phyloP scores from a whole-genome alignment of 2,329 filamentous ascomycete species.

The Plenodomus lindquistii region DNA sequence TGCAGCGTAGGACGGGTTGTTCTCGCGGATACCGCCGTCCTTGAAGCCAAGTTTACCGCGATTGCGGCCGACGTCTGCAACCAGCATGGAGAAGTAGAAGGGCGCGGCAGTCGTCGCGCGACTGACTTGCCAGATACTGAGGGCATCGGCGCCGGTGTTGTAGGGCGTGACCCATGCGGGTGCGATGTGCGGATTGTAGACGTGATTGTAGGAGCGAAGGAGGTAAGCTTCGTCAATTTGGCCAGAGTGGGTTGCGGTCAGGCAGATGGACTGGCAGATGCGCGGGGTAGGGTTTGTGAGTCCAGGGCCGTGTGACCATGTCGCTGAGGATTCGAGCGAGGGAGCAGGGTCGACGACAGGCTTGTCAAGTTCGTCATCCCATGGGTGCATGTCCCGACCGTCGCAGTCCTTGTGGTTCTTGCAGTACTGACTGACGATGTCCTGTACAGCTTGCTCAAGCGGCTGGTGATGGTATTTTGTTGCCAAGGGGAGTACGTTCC shows the following conservation, averaged over 20 bases:
- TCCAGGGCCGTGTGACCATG: conserved; percentile 20
- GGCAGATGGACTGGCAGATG: conserved; percentile 50
- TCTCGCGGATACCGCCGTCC: conserved; percentile 56
- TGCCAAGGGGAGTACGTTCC: conserved; percentile 50
- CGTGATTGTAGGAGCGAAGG: conserved; percentile 54
- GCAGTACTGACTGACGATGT: conserved; percentile 51
- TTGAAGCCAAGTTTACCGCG: conserved; percentile 51
- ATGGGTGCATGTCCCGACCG: conserved; percentile 52
- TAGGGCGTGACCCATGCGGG: conserved; percentile 53
- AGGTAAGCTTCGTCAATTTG: conserved; percentile 54
- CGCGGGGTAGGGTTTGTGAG: conserved; percentile 27
- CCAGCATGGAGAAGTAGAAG: conserved; percentile 56
- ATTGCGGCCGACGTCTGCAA: conserved; percentile 45
- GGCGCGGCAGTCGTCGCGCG: conserved; percentile 58
- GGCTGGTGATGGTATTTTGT: conserved; percentile 57
- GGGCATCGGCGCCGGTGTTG: conserved; percentile 52
- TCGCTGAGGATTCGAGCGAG: conserved; percentile 21
- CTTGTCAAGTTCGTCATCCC: conserved; percentile 25
- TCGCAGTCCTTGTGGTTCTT: conserved; percentile 48
- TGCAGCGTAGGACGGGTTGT: conserved; percentile 55
- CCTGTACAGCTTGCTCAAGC: conserved; percentile 52
- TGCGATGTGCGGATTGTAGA: conserved; percentile 46
- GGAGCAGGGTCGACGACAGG: not conserved
- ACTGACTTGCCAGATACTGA: conserved; percentile 57
- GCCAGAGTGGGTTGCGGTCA: conserved; percentile 54